Evolutionary conservation across 2,329 filamentous ascomycete genomes (phyloP), one percentile per base, ranked within the genome.

Genomic region (Microthyrium microscopicum): DNA sequence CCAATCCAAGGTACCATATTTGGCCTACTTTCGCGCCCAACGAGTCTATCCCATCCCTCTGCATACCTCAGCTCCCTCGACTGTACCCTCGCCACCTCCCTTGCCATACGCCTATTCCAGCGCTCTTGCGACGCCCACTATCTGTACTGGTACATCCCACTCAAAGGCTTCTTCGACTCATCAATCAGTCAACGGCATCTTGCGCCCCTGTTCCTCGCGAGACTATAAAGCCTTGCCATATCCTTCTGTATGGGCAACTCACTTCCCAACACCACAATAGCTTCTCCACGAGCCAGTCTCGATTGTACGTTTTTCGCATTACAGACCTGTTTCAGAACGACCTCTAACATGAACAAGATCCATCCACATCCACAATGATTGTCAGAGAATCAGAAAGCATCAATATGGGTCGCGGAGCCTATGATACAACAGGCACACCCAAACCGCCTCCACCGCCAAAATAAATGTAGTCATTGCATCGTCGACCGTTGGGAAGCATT

Each of bases 391-490:
- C 50, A 31, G 29, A 29, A 36, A 46, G 45, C 46, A 41, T 43
- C 38, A 60, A 60, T 52, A 62, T 62, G 59, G 58, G 58, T 37
- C 57, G 59, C 42, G 59, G 59, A 39, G 57, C 57, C 39, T 62
- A 62, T 48, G 59, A 62, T 44, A 62, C 58, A 19, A 62, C 58
- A n/a, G 58, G 58, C 40, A 56, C 58, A n/a, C 53, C 56, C 32
- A 60, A 60, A 48, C 58, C 57, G 24, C 52, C 51, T 26, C 55
- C 52, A 33, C 52, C 56, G 28, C 55, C 57, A 44, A 45, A 51
- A 55, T 29, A 17, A 29, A 29, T 9, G 26, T 16, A 29, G 13
- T 16, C 7, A 29, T 9, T 15, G 8, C 26, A 9, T 16, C 26
- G 13, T 29, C 26, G 26, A 9, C 9, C 26, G 8, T 8, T n/a